Conservation (phyloP, 2,329 filamentous ascomycete genomes). For the Myriangium duriaei region DNA sequence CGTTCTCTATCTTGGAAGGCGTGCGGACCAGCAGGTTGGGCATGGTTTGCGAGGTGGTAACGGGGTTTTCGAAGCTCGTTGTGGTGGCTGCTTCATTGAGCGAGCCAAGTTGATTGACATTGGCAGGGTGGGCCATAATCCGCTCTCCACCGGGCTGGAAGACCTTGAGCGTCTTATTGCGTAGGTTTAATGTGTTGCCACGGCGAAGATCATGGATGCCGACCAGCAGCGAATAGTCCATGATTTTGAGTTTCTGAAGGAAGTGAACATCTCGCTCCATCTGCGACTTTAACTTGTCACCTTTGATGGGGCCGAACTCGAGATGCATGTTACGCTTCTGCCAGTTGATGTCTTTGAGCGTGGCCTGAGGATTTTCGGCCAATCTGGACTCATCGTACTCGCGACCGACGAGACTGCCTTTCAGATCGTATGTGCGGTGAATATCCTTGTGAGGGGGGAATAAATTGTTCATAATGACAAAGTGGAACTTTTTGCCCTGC, state of each 20-base stretch:
- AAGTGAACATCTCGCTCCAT: constrained; percentile 77
- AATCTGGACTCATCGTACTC: constrained; percentile 84
- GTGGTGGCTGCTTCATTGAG: constrained; percentile 7
- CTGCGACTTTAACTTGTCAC: constrained; percentile 76
- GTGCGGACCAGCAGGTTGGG: constrained; percentile 67
- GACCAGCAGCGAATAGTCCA: constrained; percentile 95
- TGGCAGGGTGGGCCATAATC: constrained; percentile 19
- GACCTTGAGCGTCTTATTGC: constrained; percentile 78
- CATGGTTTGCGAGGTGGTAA: constrained; percentile 34
- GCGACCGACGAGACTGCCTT: constrained; percentile 87
- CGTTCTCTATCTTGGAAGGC: constrained; percentile 84
- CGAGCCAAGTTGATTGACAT: constrained; percentile 30
- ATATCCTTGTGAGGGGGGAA: constrained; percentile 97
- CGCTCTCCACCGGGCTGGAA: constrained; percentile 74
- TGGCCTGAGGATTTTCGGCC: constrained; percentile 79
- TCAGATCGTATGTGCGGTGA: constrained; percentile 91
- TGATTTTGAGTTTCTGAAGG: constrained; percentile 80
- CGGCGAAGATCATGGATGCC: constrained; percentile 84
- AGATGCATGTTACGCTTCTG: constrained; percentile 71
- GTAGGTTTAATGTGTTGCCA: constrained; percentile 90
- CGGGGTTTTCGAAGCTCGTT: constrained; percentile 14
- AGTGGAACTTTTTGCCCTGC: constrained; percentile 96
- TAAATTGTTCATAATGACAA: constrained; percentile 99
- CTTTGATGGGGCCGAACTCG: constrained; percentile 81
- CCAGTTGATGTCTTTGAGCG: constrained; percentile 96